Percentiles rank a stretch among this genome's conserved stretches.
phyloP scores from a whole-genome alignment of 2,329 filamentous ascomycete species.

The Coleophoma eucalyptorum region DNA sequence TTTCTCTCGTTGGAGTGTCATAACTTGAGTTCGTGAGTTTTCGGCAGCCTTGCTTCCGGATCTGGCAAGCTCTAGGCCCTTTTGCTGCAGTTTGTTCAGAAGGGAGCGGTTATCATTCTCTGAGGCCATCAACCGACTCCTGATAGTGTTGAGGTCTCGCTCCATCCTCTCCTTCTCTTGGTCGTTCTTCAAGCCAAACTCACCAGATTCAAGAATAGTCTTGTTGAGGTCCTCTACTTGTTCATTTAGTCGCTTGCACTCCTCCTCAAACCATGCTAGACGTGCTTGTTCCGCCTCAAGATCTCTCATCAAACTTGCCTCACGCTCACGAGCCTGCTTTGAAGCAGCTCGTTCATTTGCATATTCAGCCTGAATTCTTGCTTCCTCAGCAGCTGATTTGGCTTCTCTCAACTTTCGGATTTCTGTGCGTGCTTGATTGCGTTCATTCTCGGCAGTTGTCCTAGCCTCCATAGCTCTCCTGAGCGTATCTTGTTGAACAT shows the following conservation, averaged over 20 bases:
- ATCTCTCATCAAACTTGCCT: conserved; percentile 73
- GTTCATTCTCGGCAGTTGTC: conserved; percentile 75
- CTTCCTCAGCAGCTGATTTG: conserved; percentile 81
- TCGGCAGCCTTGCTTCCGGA: conserved; percentile 85
- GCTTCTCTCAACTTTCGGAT: conserved; percentile 78
- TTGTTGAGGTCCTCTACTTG: conserved; percentile 85
- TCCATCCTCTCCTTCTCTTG: conserved; percentile 93
- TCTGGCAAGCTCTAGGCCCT: conserved; percentile 91
- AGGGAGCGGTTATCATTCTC: conserved; percentile 94
- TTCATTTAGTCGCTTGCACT: conserved; percentile 70
- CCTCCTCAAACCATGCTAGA: conserved; percentile 73
- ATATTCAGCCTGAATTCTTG: conserved; percentile 76
- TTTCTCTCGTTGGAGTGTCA: conserved; percentile 79
- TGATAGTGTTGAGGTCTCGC: conserved; percentile 84
- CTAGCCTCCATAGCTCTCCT: conserved; percentile 81
- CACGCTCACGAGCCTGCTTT: conserved; percentile 73
- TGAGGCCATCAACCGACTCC: conserved; percentile 82
- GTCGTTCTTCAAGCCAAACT: conserved; percentile 85
- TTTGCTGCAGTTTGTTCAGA: conserved; percentile 97
- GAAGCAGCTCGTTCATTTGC: conserved; percentile 77
- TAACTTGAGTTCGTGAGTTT: conserved; percentile 72
- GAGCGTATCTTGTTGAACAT: conserved; percentile 88
- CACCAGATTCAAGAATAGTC: conserved; percentile 82
- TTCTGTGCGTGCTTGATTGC: conserved; percentile 84
- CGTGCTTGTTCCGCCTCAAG: conserved; percentile 75